These are phyloP conservation scores for Fomitopsis palustris DNA, from an alignment of 1,284 basidiomycete genomes.

Conservation along the genomic window DNA sequence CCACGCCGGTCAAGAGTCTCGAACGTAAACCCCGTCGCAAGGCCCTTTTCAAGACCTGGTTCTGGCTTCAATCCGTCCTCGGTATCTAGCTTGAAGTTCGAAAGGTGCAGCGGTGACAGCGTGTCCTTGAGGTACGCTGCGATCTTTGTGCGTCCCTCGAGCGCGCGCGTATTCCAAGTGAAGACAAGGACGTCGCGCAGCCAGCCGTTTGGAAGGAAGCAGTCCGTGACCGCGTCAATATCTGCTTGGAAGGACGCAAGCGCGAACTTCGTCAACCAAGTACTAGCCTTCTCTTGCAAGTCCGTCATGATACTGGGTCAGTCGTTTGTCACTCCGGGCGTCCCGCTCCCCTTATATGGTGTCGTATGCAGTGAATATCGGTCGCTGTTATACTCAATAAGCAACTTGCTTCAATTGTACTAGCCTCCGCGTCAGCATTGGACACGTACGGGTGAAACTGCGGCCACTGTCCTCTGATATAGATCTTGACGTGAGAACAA, in stretches of 20 bases:
- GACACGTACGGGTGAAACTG: background rate
- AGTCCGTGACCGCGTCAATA: background rate
- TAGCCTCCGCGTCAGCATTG: background rate
- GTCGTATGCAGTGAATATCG: background rate
- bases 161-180: slow-evolving; percentile 61
- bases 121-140: slow-evolving; percentile 39
- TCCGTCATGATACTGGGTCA: slow-evolving; percentile 3
- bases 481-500: background rate
- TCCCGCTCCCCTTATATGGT: background rate
- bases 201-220: slow-evolving; percentile 8
- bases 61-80: slow-evolving; percentile 4
- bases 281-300: slow-evolving; percentile 1
- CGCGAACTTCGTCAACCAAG: slow-evolving; percentile 10
- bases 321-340: background rate
- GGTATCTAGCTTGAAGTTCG: slow-evolving; percentile 12
- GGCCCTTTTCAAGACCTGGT: background rate
- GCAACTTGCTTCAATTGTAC: background rate
- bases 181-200: slow-evolving; percentile 50
- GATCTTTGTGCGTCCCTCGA: slow-evolving; percentile 40
- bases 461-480: background rate
- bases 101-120: slow-evolving; percentile 33
- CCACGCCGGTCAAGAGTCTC: slow-evolving; percentile 34
- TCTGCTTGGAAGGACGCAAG: slow-evolving; percentile 6
- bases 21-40: slow-evolving; percentile 38
- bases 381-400: background rate